phyloP scores from a whole-genome alignment of 495 filamentous ascomycete species.

The Penicillium chermesinum region DNA sequence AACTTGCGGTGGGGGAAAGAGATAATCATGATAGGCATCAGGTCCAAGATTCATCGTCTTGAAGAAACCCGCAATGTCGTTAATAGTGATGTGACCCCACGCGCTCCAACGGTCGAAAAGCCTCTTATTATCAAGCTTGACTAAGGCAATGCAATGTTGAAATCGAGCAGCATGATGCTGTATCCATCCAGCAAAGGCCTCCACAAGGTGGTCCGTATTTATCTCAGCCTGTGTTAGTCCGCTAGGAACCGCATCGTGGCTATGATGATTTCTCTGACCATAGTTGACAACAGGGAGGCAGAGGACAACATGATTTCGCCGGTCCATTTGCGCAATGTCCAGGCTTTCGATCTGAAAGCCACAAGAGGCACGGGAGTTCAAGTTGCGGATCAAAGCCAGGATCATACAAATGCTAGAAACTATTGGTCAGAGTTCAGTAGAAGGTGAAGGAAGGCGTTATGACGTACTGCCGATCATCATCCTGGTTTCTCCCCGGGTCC shows the following conservation, averaged over 20 bases:
- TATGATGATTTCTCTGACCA: conserved; percentile 16
- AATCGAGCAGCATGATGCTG: conserved; percentile 31
- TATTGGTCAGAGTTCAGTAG: background rate
- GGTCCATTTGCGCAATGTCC: background rate
- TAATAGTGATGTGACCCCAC: conserved; percentile 30
- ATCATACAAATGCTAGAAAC: conserved; percentile 23
- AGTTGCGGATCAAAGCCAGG: conserved; percentile 24
- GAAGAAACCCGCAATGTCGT: background rate
- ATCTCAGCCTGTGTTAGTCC: conserved; percentile 19
- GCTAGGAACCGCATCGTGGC: conserved; percentile 14
- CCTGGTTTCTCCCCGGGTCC: conserved; percentile 5
- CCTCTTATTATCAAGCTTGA: conserved; percentile 2
- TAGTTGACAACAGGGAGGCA: background rate
- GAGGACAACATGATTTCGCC: background rate
- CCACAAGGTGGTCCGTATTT: conserved; percentile 35
- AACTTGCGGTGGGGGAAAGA: background rate
- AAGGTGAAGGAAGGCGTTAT: background rate
- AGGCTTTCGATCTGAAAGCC: conserved; percentile 11
- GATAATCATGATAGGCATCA: background rate
- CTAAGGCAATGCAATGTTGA: conserved; percentile 26
- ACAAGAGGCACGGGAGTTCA: conserved; percentile 10
- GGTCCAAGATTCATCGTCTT: background rate
- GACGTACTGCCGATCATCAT: conserved; percentile 22
- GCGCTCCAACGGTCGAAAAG: conserved; percentile 19
- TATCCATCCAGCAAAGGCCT: conserved; percentile 43